Evolutionary conservation across 2,329 filamentous ascomycete genomes (phyloP), one percentile per base, ranked within the genome.

Genomic region (Rosellinia necatrix): DNA sequence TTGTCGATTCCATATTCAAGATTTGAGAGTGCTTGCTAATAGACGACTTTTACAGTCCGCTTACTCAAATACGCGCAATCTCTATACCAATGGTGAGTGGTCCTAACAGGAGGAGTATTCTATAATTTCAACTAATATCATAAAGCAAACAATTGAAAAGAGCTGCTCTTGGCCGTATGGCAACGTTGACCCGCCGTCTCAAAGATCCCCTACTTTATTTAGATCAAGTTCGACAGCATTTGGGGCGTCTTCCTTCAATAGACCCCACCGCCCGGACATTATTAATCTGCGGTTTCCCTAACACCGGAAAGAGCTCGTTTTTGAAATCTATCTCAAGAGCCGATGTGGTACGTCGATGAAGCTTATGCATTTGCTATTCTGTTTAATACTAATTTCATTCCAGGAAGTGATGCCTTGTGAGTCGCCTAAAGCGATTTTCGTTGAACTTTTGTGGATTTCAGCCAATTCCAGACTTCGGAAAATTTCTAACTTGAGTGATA

Each of bases 251-350:
- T 64, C 96, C 94, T 4, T 87, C 92, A n/a, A 99, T 99, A 73
- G 96, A 99, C 73, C 94, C 94, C 55, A 99, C 96, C 72, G 99
- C 94, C 34, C 84, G 94, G 67, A 99, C 94, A 1, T 85, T 99
- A 40, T 82, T 99, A 63, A 97, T 99, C 66, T 96, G 93, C 75
- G 94, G 94, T 50, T 97, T 97, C 74, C 94, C 94, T 66, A 99
- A 99, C 69, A 92, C 96, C 61, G 92, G 94, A 75, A 99, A 99
- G 80, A 96, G 91, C 53, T 96, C 91, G 66, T 99, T 99, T 80
- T 77, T 99, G 71, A 89, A 88, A 76, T 94, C 88, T 71, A 88
- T 97, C 69, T 96, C 92, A 46, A 85, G 92, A 66, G 94, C 94
- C 63, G 94, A 99, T 78, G 93, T 97, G 53, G 57, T 59, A 56